These are phyloP conservation scores for Penicillium desertorum DNA, from an alignment of 495 filamentous ascomycete genomes.

Conservation along the genomic window DNA sequence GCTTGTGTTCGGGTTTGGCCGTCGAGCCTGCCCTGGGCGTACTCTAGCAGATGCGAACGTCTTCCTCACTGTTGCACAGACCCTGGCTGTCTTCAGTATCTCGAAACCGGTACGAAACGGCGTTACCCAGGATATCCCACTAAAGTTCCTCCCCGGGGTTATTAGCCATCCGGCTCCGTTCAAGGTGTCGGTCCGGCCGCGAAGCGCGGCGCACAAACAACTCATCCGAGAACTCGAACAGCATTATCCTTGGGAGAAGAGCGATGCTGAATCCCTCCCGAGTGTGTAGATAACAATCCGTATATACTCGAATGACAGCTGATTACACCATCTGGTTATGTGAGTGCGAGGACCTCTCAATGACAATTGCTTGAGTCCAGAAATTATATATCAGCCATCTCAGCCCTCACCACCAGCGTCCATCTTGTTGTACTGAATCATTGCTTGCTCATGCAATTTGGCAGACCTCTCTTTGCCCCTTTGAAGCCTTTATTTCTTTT, in stretches of 20 bases:
- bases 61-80: constrained; percentile 34
- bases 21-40: constrained; percentile 42
- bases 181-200: constrained; percentile 30
- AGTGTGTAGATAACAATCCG: background rate
- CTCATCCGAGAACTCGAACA: constrained; percentile 39
- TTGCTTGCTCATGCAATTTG: no score
- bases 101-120: constrained; percentile 34
- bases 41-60: constrained; percentile 36
- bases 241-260: constrained; percentile 45
- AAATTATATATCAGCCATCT: no score
- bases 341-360: background rate
- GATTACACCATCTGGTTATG: background rate
- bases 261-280: constrained; percentile 27
- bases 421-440: no score
- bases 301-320: background rate
- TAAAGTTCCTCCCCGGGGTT: constrained; percentile 36
- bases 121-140: constrained; percentile 24
- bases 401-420: no score
- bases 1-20: constrained; percentile 40
- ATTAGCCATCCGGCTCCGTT: constrained; percentile 43
- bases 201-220: constrained; percentile 31
- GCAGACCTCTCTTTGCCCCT: no score
- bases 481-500: no score
- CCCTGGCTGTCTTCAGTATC: constrained; percentile 44
- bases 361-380: no score